phyloP scores from a whole-genome alignment of 2,329 filamentous ascomycete genomes.

The Rutstroemia sydowiana region DNA sequence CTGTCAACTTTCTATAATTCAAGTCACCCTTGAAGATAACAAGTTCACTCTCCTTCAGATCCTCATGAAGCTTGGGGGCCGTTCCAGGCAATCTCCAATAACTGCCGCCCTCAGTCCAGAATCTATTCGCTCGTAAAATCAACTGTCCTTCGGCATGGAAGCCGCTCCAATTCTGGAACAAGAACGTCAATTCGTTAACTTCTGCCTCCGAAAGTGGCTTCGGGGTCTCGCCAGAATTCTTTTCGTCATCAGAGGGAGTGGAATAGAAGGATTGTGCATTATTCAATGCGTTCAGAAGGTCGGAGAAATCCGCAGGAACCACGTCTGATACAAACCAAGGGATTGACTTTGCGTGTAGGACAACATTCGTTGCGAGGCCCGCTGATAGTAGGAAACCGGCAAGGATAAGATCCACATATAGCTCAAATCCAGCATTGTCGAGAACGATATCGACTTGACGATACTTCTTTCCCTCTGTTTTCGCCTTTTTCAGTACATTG shows the following conservation, averaged over 20 bases:
- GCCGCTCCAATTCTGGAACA: conserved; percentile 75
- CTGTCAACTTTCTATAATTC: conserved; percentile 90
- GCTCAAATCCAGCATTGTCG: conserved; percentile 94
- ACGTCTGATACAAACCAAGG: conserved; percentile 99
- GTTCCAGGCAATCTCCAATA: conserved; percentile 78
- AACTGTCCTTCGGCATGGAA: conserved; percentile 81
- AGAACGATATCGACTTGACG: conserved; percentile 88
- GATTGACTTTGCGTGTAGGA: conserved; percentile 89
- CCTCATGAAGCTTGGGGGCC: conserved; percentile 61
- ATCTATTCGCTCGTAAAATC: conserved; percentile 72
- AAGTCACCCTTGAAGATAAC: conserved; percentile 96
- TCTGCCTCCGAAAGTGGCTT: conserved; percentile 61
- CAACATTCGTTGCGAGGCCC: conserved; percentile 75
- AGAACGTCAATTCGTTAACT: conserved; percentile 57
- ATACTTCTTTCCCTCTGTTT: conserved; percentile 55
- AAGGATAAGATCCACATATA: conserved; percentile 90
- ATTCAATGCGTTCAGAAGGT: conserved; percentile 74
- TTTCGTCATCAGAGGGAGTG: conserved; percentile 61
- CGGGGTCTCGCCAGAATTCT: conserved; percentile 48
- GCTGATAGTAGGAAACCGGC: conserved; percentile 83
- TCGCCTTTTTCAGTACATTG: conserved; percentile 55
- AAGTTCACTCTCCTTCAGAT: conserved; percentile 75
- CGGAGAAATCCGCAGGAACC: conserved; percentile 73
- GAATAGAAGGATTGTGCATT: conserved; percentile 74
- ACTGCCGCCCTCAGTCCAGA: conserved; percentile 84